phyloP scores from a whole-genome alignment of 1,284 basidiomycete genomes.

The Rhodotorula mucilaginosa region DNA sequence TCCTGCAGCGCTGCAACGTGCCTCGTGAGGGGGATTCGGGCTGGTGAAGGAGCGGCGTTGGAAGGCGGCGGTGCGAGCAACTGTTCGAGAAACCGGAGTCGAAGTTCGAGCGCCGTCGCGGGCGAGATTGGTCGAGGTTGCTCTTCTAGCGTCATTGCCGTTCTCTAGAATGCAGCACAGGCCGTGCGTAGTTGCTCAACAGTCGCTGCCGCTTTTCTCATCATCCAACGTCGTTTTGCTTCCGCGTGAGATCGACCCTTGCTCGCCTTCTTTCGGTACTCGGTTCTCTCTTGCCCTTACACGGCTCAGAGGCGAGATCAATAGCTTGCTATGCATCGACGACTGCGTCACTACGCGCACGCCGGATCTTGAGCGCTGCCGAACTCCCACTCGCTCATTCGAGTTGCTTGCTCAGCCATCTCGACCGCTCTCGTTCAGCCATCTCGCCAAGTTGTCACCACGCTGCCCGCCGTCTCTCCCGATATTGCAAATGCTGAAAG shows the following conservation, averaged over 20 bases:
- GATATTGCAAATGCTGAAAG: too few species aligned
- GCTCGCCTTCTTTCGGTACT: not conserved
- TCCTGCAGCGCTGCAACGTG: constrained; percentile 19
- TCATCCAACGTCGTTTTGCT: not conserved
- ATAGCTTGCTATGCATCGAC: not conserved
- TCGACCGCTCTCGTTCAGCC: not conserved
- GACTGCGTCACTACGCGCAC: not conserved
- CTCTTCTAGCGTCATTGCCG: too few species aligned
- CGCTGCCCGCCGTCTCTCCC: constrained; percentile 9
- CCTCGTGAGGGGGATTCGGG: constrained; percentile 27
- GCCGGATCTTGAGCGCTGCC: not conserved
- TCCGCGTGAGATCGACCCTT: too few species aligned
- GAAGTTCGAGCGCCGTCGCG: constrained; percentile 40
- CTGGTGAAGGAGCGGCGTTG: not conserved
- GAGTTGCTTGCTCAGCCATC: not conserved
- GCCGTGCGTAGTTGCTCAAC: not conserved
- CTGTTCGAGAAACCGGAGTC: constrained; percentile 43
- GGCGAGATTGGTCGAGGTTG: constrained; percentile 9
- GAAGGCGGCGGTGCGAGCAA: constrained; percentile 26
- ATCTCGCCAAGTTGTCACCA: not conserved
- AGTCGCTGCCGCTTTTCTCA: not conserved
- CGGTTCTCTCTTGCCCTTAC: not conserved
- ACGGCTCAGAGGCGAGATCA: not conserved
- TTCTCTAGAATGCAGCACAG: too few species aligned
- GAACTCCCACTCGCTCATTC: not conserved